Conservation (phyloP, 352 stramenopile genomes). For the Pilasporangium apinafurcum region DNA sequence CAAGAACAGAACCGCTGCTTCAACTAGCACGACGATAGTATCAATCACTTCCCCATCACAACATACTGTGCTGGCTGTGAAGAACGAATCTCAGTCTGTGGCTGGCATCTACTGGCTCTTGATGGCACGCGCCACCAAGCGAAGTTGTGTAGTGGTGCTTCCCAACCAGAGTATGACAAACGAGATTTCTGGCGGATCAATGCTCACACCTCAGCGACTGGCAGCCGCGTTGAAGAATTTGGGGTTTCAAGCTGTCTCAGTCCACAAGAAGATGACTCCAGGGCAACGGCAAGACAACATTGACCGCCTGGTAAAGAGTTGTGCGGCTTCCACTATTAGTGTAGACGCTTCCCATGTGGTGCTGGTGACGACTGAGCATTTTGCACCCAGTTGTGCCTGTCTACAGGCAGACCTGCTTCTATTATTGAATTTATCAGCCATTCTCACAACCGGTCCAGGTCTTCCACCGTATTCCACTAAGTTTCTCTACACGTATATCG, state of each 20-base stretch:
- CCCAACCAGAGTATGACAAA: constrained; percentile 18
- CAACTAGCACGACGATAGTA: not conserved
- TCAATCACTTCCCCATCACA: constrained; percentile 4
- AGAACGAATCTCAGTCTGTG: constrained; percentile 29
- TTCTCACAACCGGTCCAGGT: not conserved
- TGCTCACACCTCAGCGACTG: constrained; percentile 23
- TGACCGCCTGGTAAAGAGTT: constrained; percentile 20
- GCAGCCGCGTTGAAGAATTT: constrained; percentile 44
- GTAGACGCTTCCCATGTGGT: constrained; percentile 24
- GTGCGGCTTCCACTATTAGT: not conserved
- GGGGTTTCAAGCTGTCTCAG: constrained; percentile 44
- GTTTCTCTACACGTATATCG: constrained; percentile 21
- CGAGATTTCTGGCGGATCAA: too few species aligned
- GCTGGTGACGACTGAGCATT: constrained; percentile 59
- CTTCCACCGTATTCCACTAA: constrained; percentile 16
- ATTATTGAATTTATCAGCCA: constrained; percentile 11
- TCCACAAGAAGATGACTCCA: constrained; percentile 67
- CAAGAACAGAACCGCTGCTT: constrained; percentile 11
- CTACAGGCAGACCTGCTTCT: constrained; percentile 29
- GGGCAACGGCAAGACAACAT: constrained; percentile 46
- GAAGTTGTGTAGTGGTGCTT: constrained; percentile 42
- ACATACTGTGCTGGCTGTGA: constrained; percentile 17
- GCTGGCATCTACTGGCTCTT: constrained; percentile 55
- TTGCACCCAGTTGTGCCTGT: constrained; percentile 22
- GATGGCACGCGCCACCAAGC: constrained; percentile 26